These are phyloP conservation scores for Camellia oleifera DNA, from an alignment of 179 eudicot genomes.

Conservation along the genomic window DNA sequence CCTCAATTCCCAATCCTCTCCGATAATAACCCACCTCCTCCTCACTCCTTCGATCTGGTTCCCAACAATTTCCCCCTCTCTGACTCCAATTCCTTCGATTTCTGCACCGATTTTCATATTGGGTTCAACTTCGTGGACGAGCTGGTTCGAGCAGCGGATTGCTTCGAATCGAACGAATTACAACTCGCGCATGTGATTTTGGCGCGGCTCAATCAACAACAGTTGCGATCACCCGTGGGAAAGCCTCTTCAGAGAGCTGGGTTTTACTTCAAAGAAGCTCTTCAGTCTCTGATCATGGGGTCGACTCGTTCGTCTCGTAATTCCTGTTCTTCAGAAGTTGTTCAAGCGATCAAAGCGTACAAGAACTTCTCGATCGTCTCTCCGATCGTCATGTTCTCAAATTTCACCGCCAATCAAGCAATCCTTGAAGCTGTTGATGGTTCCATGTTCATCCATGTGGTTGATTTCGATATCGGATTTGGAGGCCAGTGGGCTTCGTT, in stretches of 20 bases:
- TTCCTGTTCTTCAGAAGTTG: conserved; percentile 43
- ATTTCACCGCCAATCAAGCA: conserved; percentile 89
- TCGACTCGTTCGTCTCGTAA: conserved; percentile 26
- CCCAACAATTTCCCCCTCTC: background rate
- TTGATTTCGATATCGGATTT: conserved; percentile 81
- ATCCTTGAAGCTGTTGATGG: conserved; percentile 77
- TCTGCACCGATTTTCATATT: conserved; percentile 1
- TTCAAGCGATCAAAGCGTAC: conserved; percentile 70
- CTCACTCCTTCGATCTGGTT: conserved; percentile 31
- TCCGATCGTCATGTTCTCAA: conserved; percentile 74
- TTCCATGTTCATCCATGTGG: conserved; percentile 52
- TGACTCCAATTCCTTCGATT: background rate
- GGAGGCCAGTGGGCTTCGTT: conserved; percentile 93
- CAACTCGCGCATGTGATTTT: conserved; percentile 60
- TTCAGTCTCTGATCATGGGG: conserved; percentile 41
- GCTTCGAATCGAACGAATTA: conserved; percentile 64
- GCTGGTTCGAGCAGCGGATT: conserved; percentile 61
- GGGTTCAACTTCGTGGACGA: conserved; percentile 73
- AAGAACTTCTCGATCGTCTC: conserved; percentile 69
- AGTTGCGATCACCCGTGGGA: conserved; percentile 49
- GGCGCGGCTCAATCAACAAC: conserved; percentile 75
- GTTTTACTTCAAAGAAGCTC: conserved; percentile 86
- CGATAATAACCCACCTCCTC: conserved; percentile 42
- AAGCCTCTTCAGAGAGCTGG: conserved; percentile 81
- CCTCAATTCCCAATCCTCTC: conserved; percentile 30